Evolutionary conservation across 768 basidiomycete genomes (phyloP), one percentile per base, ranked within the genome.

Genomic region (Calvatia gigantea): DNA sequence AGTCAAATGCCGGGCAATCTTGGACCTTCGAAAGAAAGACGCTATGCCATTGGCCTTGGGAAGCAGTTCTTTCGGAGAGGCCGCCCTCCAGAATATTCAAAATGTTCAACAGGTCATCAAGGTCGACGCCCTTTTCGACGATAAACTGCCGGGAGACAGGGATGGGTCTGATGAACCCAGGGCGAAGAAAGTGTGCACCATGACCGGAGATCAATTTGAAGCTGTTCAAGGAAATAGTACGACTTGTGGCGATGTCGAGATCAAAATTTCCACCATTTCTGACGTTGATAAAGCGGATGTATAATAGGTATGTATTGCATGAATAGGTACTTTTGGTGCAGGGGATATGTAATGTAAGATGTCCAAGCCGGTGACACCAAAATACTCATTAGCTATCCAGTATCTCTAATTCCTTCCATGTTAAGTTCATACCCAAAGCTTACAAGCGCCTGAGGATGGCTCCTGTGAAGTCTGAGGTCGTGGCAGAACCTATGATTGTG

Each of bases 401-500:
- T 59, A 61, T 59, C 57, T 62, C 62, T 58, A 48, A 57, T 54
- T 48, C 44, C 50, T 61, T 54, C 54, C 37, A 14, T 59, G 43
- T 48, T 27, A 37, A 44, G 56, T 33, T 47, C 54, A 42, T 31
- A 19, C 25, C 5, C 38, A 51, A 21, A 25, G 33, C 51, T 67
- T 72, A 84, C 64, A 92, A 75, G 69, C 86, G 87, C 72, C 88
- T 83, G 74, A 98, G 94, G 68, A 99, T 81, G 42, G 90, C 95
- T 45, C 86, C 77, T 35, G 97, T 99, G 76, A 99, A 94, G 65
- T 98, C 96, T 27, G 91, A 92, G 56, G 96, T 99, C 27, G 89
- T 91, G 42, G 92, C 83, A 59, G 87, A 85, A 54, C 94, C 92
- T 91, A 57, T 9, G 60, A 45, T 37, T 17, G 21, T 23, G 32